Percentiles rank a stretch among this genome's conserved stretches.
These are phyloP conservation scores for Heliamphora pulchella DNA, from an alignment of 179 eudicot genomes.

Conservation along the genomic window DNA sequence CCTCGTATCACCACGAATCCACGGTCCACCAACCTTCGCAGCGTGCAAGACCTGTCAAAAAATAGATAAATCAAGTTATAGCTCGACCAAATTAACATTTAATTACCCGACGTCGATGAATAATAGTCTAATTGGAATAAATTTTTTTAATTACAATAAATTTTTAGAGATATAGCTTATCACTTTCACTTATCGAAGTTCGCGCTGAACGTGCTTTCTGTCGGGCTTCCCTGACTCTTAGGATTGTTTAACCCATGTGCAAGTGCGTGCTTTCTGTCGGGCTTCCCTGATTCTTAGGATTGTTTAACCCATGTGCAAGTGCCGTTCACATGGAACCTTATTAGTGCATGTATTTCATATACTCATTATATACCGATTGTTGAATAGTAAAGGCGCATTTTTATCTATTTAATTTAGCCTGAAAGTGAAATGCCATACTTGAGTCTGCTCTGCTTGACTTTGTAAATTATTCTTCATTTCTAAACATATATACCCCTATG, in stretches of 20 bases:
- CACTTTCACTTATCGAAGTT: no score
- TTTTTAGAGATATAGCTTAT: no score
- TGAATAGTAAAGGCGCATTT: no score
- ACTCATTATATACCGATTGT: no score
- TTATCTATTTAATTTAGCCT: no score
- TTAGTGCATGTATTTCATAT: no score
- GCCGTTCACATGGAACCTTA: constrained; percentile 41
- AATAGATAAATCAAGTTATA: background rate
- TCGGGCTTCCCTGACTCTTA: constrained; percentile 13
- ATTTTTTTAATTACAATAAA: no score
- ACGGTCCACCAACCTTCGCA: constrained; percentile 24
- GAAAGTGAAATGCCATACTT: no score
- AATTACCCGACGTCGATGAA: background rate
- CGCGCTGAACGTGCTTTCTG: background rate
- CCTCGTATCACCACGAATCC: constrained; percentile 24
- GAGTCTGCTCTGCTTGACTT: no score
- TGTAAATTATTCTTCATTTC: no score
- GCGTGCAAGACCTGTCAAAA: background rate
- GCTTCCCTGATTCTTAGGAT: constrained; percentile 19
- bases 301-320: constrained; percentile 32
- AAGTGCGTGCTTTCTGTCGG: no score
- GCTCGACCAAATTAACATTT: background rate
- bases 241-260: constrained; percentile 30
- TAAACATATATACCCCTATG: no score
- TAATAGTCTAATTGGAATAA: background rate